These are phyloP conservation scores for Tuber magnatum DNA, from an alignment of 495 filamentous ascomycete genomes.

Conservation along the genomic window DNA sequence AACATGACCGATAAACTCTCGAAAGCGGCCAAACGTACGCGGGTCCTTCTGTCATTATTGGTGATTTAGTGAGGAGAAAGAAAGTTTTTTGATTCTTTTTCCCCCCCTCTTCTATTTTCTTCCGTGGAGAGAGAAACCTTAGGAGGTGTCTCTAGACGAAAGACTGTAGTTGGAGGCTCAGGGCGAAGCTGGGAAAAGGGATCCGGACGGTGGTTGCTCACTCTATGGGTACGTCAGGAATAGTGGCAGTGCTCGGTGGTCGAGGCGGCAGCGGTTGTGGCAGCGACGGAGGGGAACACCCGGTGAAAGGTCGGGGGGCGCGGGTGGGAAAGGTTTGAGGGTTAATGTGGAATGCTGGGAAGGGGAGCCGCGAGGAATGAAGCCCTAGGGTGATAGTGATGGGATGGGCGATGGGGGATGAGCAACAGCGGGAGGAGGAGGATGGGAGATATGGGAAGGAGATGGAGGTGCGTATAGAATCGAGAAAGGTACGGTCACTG, in stretches of 20 bases:
- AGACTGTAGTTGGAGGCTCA: slow-evolving; percentile 28
- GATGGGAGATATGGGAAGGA: slow-evolving; percentile 32
- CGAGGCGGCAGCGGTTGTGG: slow-evolving; percentile 46
- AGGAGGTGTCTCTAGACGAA: slow-evolving; percentile 30
- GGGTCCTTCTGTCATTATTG: slow-evolving; percentile 38
- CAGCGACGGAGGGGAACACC: slow-evolving; percentile 46
- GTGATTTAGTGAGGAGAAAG: slow-evolving; percentile 8
- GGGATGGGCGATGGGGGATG: slow-evolving; percentile 28
- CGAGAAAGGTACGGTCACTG: not conserved
- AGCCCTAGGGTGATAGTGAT: slow-evolving; percentile 41
- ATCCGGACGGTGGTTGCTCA: slow-evolving; percentile 35
- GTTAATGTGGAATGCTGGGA: not conserved
- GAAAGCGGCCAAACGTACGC: slow-evolving; percentile 26
- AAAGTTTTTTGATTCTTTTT: not conserved
- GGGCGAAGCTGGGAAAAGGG: slow-evolving; percentile 26
- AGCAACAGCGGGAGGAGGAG: slow-evolving; percentile 23
- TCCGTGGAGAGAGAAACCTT: slow-evolving; percentile 19
- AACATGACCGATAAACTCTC: slow-evolving; percentile 15
- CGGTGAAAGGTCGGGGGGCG: not conserved
- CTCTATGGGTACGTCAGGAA: slow-evolving; percentile 40
- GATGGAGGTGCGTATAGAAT: slow-evolving; percentile 16
- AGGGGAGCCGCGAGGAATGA: not conserved
- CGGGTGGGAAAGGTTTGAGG: not conserved
- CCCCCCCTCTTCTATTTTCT: slow-evolving; percentile 12
- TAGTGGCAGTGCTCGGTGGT: slow-evolving; percentile 53